Evolutionary conservation across 164 flowering plant genomes (phyloP).

Genomic region (Piper longum): DNA sequence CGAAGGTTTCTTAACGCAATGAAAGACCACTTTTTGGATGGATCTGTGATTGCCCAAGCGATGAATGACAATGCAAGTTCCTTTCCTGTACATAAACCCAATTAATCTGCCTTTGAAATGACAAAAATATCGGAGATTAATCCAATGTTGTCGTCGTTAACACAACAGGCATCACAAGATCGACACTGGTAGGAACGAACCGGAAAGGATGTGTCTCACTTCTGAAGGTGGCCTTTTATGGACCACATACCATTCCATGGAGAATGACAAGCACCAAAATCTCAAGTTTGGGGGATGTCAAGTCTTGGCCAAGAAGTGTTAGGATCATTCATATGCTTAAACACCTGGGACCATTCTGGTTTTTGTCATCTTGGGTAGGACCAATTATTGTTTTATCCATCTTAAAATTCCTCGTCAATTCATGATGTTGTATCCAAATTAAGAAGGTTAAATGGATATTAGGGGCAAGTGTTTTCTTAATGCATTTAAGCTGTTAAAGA

Average conservation of each 20-base stretch:
- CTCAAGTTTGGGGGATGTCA: not conserved
- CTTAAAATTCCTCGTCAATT: not conserved
- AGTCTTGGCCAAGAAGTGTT: not conserved
- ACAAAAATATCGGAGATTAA: not conserved
- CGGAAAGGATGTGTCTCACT: not conserved
- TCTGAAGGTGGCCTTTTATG: not conserved
- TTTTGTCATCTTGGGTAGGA: not conserved
- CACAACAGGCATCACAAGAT: not conserved
- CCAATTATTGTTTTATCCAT: not conserved
- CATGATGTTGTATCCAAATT: not conserved
- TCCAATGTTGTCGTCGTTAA: not conserved
- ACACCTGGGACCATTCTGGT: not conserved
- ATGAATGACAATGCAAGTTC: not conserved
- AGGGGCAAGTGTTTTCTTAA: too few relatives aligned
- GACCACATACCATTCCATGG: not conserved
- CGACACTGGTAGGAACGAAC: not conserved
- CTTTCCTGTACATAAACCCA: not conserved
- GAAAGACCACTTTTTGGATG: too few relatives aligned
- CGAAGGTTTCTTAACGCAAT: too few relatives aligned
- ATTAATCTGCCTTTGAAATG: not conserved
- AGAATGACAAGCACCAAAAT: not conserved
- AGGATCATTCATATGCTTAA: not conserved
- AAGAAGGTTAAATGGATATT: too few relatives aligned
- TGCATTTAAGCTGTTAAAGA: too few relatives aligned
- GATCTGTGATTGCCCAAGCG: not conserved